Evolutionary conservation across 2,329 filamentous ascomycete genomes (phyloP), one percentile per base, ranked within the genome.

Genomic region (Bipolaris oryzae): DNA sequence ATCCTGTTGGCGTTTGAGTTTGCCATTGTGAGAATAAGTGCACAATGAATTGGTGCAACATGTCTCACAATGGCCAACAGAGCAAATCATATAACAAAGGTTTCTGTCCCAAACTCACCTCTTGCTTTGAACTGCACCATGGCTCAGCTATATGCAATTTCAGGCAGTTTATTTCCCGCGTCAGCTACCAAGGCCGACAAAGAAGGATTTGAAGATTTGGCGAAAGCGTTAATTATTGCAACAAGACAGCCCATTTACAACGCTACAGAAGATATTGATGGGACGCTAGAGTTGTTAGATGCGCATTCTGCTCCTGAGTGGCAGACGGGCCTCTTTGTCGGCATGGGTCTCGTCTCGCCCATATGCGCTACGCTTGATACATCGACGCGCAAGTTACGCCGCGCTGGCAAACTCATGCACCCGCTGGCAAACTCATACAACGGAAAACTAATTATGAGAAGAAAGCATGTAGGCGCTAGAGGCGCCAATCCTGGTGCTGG

Each of bases 1-100:
- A 44, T 38, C 42, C 53, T 34, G 56, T 38, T 57, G 65, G 63
- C 62, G 58, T 67, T 65, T 43, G 23, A 18, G 23, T 31, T n/a
- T 31, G 41, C 20, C 33, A 16, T 48, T 48, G 45, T 50, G 46
- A 23, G 23, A 15, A 41, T 13, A 15, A 41, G 20, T 13, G 38
- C 38, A 23, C 18, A 23, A 21, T 23, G 7, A 4, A 7, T 41
- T 7, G 38, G 20, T 25, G 20, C 38, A 18, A 20, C 20, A 41
- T 23, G 13, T 41, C 20, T 39, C 35, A 28, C 35, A 31, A 41
- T n/a, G n/a, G 7, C 11, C 6, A 16, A 35, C 46, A 41, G 15
- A 28, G 7, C 23, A 50, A 33, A 23, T 21, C 5, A 42, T 35
- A 28, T 20, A 43, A 44, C 31, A 21, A 44, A 35, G 11, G 28